Evolutionary conservation across 768 basidiomycete species (phyloP).

Genomic region (Lyophyllum decastes): DNA sequence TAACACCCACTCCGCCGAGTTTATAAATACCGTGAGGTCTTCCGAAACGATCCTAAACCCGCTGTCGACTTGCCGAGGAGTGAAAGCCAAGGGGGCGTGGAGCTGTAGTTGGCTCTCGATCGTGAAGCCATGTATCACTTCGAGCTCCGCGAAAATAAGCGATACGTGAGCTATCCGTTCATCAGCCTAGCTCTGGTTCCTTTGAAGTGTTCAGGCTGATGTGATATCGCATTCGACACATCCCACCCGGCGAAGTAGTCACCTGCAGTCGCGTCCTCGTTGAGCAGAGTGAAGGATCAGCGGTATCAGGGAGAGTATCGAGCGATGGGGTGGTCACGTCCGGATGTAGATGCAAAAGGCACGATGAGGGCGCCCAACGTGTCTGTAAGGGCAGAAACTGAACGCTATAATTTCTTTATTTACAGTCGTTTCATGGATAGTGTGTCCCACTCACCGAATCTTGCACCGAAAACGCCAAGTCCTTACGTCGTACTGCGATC

Average conservation of each 20-base stretch:
- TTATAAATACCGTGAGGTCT: constrained; percentile 90
- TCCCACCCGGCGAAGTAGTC: constrained; percentile 71
- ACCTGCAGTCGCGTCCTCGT: constrained; percentile 81
- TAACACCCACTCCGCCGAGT: constrained; percentile 94
- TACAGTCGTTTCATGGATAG: constrained; percentile 18
- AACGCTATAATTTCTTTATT: not conserved
- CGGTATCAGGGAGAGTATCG: constrained; percentile 85
- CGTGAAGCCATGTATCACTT: constrained; percentile 82
- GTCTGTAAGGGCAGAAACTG: constrained; percentile 27
- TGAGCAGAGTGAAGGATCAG: constrained; percentile 87
- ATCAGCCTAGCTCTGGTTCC: not conserved
- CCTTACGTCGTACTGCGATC: constrained; percentile 23
- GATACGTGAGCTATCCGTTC: constrained; percentile 60
- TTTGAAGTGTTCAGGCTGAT: constrained; percentile 47
- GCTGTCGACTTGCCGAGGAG: constrained; percentile 46
- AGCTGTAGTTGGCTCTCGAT: constrained; percentile 94
- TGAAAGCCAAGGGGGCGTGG: constrained; percentile 86
- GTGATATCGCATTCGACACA: constrained; percentile 56
- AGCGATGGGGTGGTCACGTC: constrained; percentile 47
- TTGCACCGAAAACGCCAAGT: constrained; percentile 30
- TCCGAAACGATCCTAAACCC: constrained; percentile 71
- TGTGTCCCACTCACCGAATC: not conserved
- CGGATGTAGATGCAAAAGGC: constrained; percentile 43
- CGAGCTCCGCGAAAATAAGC: constrained; percentile 63
- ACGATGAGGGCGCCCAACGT: constrained; percentile 37